Base-by-base conservation (phyloP, 305 asterid species). In the Caryopteris hybrid region DNA sequence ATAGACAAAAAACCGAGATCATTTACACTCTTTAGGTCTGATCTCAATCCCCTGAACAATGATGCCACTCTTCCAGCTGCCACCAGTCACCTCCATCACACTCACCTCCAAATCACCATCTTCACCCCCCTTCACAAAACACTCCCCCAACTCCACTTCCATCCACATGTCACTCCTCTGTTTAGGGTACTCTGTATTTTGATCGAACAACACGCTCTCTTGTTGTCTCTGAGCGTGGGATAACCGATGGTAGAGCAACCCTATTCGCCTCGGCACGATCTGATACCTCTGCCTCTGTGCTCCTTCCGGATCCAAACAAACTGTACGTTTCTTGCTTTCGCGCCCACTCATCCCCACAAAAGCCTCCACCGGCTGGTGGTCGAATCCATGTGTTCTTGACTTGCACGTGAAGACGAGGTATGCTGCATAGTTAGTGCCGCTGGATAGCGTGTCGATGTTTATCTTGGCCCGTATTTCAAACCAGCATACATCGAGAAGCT, bases 401-500 rank as follows among this genome's bases (percentile, higher is more conserved):
- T 52, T 80, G 20, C 55, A 21, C 1, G 72, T 71, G 85, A 81
- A 90, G 42, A 93, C 94, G 0, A 90, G 79, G 81, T 83, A 90
- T 11, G 92, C 97, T 47, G 91, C 91, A 71, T 90, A 93, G 10
- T 72, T 79, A 1, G 91, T 90, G 60, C 76, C 75, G 0, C 81
- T 68, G 5, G 97, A 93, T 48, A 93, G 84, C 82, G 74, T 74
- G 22, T 18, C 56, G 20, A 77, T 63, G 8, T 56, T 76, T 58
- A 91, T 85, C 61, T 58, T 80, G 59, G 86, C 91, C 5, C 64
- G 58, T 17, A 93, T 58, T 33, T 91, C 97, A n/a, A 90, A 77
- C 96, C 95, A 84, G 69, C 96, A 93, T 9, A 93, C 99, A n/a
- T 59, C 65, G 0, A 80, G 63, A 69, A 93, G 96, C 85, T 93